phyloP scores from a whole-genome alignment of 768 basidiomycete genomes.

The Suillus variegatus region DNA sequence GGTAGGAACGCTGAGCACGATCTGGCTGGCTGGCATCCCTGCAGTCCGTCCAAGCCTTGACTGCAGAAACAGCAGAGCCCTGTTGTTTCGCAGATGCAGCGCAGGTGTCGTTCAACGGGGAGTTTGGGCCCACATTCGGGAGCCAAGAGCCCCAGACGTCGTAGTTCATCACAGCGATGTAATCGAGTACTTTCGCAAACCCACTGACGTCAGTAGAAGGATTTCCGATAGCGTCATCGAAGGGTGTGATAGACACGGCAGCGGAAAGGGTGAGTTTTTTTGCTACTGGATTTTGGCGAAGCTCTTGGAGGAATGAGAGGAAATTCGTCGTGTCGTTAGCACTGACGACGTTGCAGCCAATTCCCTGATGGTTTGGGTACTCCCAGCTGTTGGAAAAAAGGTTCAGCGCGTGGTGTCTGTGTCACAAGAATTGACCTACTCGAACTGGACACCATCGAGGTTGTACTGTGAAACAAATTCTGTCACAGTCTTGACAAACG shows the following conservation, averaged over 20 bases:
- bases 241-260: constrained; percentile 66
- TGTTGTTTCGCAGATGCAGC: constrained; percentile 52
- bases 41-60: constrained; percentile 74
- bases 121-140: constrained; percentile 69
- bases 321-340: constrained; percentile 72
- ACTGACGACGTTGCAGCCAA: constrained; percentile 66
- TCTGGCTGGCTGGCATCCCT: constrained; percentile 69
- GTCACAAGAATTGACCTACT: constrained; percentile 33
- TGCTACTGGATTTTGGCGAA: constrained; percentile 55
- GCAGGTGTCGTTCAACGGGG: constrained; percentile 81
- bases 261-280: constrained; percentile 65
- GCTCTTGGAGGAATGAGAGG: constrained; percentile 69
- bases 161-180: constrained; percentile 67
- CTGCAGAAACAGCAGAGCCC: constrained; percentile 77
- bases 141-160: constrained; percentile 58
- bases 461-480: constrained; percentile 47
- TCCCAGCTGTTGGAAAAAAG: constrained; percentile 27
- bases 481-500: constrained; percentile 53
- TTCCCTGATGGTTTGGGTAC: constrained; percentile 68
- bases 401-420: neutral
- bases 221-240: constrained; percentile 54
- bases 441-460: constrained; percentile 62
- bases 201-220: constrained; percentile 71
- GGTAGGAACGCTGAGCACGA: constrained; percentile 79
- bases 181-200: constrained; percentile 71